Evolutionary conservation across 2,329 filamentous ascomycete genomes (phyloP).

Genomic region (Exophiala calicioides): DNA sequence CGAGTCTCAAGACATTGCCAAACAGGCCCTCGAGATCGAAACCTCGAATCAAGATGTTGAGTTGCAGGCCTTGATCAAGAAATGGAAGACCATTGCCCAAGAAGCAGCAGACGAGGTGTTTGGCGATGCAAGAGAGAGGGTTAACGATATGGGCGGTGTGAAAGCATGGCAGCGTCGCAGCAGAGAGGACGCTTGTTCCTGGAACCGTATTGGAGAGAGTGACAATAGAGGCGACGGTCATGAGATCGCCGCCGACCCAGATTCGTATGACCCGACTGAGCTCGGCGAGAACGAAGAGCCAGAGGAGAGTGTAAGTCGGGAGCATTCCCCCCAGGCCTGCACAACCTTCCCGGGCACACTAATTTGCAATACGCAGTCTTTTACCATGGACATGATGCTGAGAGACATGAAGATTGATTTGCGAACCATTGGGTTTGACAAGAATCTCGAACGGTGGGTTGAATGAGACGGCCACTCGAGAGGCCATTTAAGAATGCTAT

Average conservation of each 20-base stretch:
- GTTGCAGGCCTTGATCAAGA: constrained; percentile 56
- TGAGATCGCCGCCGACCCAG: constrained; percentile 30
- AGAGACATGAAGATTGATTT: constrained; percentile 64
- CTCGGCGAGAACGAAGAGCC: constrained; percentile 30
- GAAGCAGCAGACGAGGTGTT: constrained; percentile 70
- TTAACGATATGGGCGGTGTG: constrained; percentile 65
- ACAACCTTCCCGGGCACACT: constrained; percentile 24
- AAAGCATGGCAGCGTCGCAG: constrained; percentile 56
- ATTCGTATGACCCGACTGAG: not conserved
- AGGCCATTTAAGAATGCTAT: not conserved
- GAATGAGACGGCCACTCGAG: constrained; percentile 42
- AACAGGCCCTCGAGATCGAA: constrained; percentile 57
- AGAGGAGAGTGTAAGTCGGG: constrained; percentile 30
- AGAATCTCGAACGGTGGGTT: constrained; percentile 58
- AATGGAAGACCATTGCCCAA: constrained; percentile 63
- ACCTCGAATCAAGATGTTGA: constrained; percentile 52
- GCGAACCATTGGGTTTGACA: constrained; percentile 64
- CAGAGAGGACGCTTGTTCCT: constrained; percentile 40
- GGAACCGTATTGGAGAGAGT: constrained; percentile 35
- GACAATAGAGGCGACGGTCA: constrained; percentile 37
- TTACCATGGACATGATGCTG: constrained; percentile 71
- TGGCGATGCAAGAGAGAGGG: constrained; percentile 58
- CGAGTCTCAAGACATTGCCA: constrained; percentile 50
- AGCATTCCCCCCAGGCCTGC: constrained; percentile 18
- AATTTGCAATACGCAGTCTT: constrained; percentile 49